These are phyloP conservation scores for Suillus discolor DNA, from an alignment of 768 basidiomycete genomes.

Conservation along the genomic window DNA sequence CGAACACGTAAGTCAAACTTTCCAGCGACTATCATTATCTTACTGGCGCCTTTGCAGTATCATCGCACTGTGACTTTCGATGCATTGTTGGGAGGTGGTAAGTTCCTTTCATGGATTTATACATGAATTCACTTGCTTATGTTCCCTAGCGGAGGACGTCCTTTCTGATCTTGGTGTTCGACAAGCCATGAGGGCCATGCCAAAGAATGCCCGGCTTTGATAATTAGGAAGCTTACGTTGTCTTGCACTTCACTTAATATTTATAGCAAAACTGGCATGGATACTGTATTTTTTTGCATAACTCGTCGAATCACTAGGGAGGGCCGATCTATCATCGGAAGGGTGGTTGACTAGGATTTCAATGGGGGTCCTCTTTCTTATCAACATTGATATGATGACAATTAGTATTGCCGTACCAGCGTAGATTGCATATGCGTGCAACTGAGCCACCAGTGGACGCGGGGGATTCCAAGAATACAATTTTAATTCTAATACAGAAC, in stretches of 20 bases:
- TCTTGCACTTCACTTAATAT: background rate
- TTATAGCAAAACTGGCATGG: no score
- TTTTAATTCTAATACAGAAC: background rate
- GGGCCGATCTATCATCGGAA: no score
- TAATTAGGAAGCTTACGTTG: background rate
- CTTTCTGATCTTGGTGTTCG: constrained; percentile 79
- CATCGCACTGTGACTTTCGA: constrained; percentile 36
- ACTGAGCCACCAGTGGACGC: background rate
- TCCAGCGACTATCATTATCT: constrained; percentile 17
- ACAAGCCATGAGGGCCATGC: constrained; percentile 78
- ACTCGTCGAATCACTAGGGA: background rate
- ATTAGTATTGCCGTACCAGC: no score
- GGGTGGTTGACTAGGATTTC: no score
- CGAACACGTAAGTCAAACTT: constrained; percentile 47
- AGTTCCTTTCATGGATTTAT: constrained; percentile 14
- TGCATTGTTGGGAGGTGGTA: constrained; percentile 68
- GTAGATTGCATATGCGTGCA: background rate
- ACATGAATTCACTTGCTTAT: constrained; percentile 7
- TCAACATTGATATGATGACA: no score
- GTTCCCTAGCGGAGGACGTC: constrained; percentile 64
- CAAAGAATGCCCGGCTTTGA: constrained; percentile 64
- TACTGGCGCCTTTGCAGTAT: constrained; percentile 18
- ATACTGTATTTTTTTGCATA: constrained; percentile 1
- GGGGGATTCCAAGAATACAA: background rate
- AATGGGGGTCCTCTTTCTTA: no score